Evolutionary conservation across 345 rosid genomes (phyloP).

Genomic region (Acer saccharum): DNA sequence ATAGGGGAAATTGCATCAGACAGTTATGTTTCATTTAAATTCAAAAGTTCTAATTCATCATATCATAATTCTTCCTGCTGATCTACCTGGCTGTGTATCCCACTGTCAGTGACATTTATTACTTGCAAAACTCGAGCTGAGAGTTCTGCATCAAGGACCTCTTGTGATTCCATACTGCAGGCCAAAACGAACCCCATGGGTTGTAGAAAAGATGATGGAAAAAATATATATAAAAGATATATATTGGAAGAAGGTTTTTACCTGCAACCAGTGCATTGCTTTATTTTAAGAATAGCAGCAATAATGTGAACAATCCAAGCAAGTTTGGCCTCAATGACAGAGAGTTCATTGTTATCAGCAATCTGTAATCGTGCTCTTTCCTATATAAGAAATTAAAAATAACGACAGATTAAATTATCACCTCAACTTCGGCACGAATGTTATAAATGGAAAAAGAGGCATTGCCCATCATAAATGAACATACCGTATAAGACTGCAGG

Average conservation of each 20-base stretch:
- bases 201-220: constrained; percentile 13
- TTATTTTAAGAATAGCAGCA: constrained; percentile 89
- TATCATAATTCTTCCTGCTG: constrained; percentile 4
- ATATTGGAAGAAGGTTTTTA: constrained; percentile 24
- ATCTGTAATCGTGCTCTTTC: constrained; percentile 71
- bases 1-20: neutral
- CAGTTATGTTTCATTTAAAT: constrained; percentile 7
- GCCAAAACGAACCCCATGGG: constrained; percentile 14
- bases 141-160: constrained; percentile 97
- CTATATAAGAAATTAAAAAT: constrained; percentile 34
- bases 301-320: constrained; percentile 96
- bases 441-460: constrained; percentile 12
- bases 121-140: constrained; percentile 97
- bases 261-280: constrained; percentile 93
- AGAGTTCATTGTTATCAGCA: constrained; percentile 69
- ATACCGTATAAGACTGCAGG: constrained; percentile 91
- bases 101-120: constrained; percentile 88
- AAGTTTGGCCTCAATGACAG: constrained; percentile 89
- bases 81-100: constrained; percentile 80
- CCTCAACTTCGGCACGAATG: constrained; percentile 3
- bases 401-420: constrained; percentile 14
- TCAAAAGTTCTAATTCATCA: neutral
- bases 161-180: constrained; percentile 92
- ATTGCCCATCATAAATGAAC: constrained; percentile 18
- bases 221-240: neutral